A percentile compares a stretch with the other conserved stretches of the same genome.
Conservation (phyloP, 805 yeast species). For the Dipodascus albidus region DNA sequence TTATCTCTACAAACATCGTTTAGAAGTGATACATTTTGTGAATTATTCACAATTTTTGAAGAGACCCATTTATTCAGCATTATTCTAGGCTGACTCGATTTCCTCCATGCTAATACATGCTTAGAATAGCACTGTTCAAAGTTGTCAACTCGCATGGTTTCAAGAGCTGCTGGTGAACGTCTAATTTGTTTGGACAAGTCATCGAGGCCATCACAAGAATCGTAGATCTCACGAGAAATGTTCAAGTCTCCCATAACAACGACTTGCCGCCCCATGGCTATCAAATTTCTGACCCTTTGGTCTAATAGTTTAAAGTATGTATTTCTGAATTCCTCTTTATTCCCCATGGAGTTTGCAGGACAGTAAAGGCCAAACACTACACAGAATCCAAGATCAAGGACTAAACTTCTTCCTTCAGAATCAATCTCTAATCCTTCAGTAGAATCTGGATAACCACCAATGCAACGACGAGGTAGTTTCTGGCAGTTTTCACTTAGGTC, state of each 20-base stretch:
- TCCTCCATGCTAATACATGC: slow-evolving; percentile 27
- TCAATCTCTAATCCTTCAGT: slow-evolving; percentile 43
- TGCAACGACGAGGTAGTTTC: slow-evolving; percentile 22
- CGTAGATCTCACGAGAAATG: slow-evolving; percentile 68
- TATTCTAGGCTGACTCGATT: slow-evolving; percentile 31
- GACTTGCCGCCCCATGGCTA: slow-evolving; percentile 51
- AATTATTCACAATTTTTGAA: slow-evolving; percentile 16
- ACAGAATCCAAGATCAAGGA: slow-evolving; percentile 47
- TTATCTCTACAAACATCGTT: slow-evolving; percentile 25
- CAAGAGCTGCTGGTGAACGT: not conserved
- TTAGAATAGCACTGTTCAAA: slow-evolving; percentile 29
- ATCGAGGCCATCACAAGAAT: slow-evolving; percentile 61
- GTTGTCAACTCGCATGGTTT: slow-evolving; percentile 8
- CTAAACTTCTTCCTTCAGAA: slow-evolving; percentile 72
- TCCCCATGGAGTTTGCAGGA: slow-evolving; percentile 75
- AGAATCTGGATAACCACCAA: slow-evolving; percentile 60
- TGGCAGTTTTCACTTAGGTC: slow-evolving; percentile 17
- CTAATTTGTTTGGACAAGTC: slow-evolving; percentile 28
- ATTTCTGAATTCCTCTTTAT: slow-evolving; percentile 41
- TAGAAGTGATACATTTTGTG: slow-evolving; percentile 5
- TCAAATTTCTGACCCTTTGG: slow-evolving; percentile 46
- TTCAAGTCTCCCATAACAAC: slow-evolving; percentile 85
- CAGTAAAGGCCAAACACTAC: slow-evolving; percentile 57
- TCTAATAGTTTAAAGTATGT: slow-evolving; percentile 50
- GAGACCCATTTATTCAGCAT: slow-evolving; percentile 36